Percentiles rank a stretch among this genome's conserved stretches.
Conservation (phyloP, 305 asterid genomes). For the Galium porrigens region DNA sequence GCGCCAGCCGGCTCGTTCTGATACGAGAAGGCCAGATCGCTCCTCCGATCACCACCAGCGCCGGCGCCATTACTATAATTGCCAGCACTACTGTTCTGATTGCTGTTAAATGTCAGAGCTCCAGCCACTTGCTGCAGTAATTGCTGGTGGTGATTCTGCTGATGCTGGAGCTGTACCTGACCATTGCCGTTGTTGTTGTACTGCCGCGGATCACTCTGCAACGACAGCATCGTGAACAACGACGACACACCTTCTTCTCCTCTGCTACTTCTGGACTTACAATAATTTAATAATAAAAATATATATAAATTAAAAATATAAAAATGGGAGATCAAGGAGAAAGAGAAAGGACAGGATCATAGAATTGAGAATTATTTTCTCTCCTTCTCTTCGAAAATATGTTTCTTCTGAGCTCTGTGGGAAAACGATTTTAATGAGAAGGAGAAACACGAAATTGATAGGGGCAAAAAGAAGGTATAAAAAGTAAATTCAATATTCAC, state of each 20-base stretch:
- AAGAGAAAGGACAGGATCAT: neutral
- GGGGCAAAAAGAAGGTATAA: neutral
- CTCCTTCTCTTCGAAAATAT: neutral
- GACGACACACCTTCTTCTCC: neutral
- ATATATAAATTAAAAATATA: neutral
- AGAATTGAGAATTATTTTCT: neutral
- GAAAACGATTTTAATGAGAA: neutral
- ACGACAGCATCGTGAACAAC: constrained; percentile 48
- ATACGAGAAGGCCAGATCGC: constrained; percentile 21
- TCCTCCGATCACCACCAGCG: constrained; percentile 21
- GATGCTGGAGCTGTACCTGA: constrained; percentile 40
- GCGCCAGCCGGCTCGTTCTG: constrained; percentile 17
- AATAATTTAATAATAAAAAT: too few relatives aligned
- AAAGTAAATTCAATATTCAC: neutral
- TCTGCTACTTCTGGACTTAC: neutral
- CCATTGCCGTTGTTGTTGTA: constrained; percentile 35
- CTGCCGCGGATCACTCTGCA: constrained; percentile 78
- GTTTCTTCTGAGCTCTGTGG: neutral
- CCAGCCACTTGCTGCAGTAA: constrained; percentile 20
- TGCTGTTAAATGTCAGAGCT: neutral
- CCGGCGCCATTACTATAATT: neutral
- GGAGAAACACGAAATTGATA: neutral
- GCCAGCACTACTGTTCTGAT: neutral
- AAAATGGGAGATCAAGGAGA: constrained; percentile 4
- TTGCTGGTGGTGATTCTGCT: constrained; percentile 7